Percentiles rank a stretch among this genome's conserved stretches.
These are phyloP conservation scores for Malassezia sp. DNA, from an alignment of 1,284 basidiomycete genomes.

Conservation along the genomic window DNA sequence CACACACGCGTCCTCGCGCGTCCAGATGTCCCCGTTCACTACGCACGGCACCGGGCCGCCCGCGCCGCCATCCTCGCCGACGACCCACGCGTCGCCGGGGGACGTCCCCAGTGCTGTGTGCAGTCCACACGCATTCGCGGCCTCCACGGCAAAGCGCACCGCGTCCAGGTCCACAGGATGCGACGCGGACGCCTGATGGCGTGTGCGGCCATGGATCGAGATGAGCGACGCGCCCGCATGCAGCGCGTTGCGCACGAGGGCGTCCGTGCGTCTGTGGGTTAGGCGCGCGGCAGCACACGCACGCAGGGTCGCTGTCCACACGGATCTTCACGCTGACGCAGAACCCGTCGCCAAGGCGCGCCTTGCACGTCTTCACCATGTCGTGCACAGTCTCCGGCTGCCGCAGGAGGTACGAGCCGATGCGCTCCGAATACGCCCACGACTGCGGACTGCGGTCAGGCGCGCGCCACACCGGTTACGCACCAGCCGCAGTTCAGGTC, in stretches of 20 bases:
- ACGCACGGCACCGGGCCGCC: conserved; percentile 52
- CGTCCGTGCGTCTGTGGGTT: conserved; percentile 49
- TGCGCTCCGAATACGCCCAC: conserved; percentile 50
- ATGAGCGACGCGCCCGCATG: conserved; percentile 51
- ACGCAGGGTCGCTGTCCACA: conserved; percentile 51
- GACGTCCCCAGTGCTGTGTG: conserved; percentile 23
- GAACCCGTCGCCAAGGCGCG: conserved; percentile 51
- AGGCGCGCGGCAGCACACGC: conserved; percentile 25
- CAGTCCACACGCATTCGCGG: conserved; percentile 41
- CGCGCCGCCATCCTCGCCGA: conserved; percentile 27
- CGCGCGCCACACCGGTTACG: not conserved
- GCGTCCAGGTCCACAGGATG: conserved; percentile 52
- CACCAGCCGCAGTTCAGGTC: conserved; percentile 53
- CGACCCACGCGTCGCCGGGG: conserved; percentile 19
- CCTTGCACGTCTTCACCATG: conserved; percentile 53
- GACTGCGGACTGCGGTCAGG: conserved; percentile 25
- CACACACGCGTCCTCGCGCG: conserved; percentile 48
- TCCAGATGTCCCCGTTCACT: conserved; percentile 56
- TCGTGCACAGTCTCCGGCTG: conserved; percentile 55
- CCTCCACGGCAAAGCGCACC: conserved; percentile 53
- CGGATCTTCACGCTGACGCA: conserved; percentile 57
- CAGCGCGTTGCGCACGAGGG: conserved; percentile 51
- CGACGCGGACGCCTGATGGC: conserved; percentile 51
- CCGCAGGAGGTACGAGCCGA: conserved; percentile 54
- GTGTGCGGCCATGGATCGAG: conserved; percentile 54